These are phyloP conservation scores for Flammula alnicola DNA, from an alignment of 1,284 basidiomycete species.

Conservation along the genomic window DNA sequence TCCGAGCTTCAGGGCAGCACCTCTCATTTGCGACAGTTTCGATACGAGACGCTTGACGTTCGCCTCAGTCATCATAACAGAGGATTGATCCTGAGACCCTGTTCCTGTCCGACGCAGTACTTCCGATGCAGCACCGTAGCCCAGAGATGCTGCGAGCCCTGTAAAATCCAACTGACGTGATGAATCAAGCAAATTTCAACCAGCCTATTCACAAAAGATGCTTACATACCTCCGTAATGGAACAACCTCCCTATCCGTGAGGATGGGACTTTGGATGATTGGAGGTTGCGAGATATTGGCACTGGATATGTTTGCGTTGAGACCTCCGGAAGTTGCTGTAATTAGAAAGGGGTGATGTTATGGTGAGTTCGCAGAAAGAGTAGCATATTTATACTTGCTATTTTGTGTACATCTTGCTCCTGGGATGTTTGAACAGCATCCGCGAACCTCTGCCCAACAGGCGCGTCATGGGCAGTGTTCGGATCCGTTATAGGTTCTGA, in stretches of 20 bases:
- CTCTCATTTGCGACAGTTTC: constrained; percentile 93
- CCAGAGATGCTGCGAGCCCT: constrained; percentile 76
- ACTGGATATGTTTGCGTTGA: constrained; percentile 7
- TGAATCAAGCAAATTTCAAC: neutral
- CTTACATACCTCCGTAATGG: constrained; percentile 83
- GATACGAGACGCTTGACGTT: constrained; percentile 91
- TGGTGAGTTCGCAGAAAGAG: too few species aligned
- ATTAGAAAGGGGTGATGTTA: neutral
- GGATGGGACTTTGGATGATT: constrained; percentile 85
- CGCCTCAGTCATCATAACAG: constrained; percentile 84
- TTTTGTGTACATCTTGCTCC: neutral
- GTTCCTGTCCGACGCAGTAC: constrained; percentile 49
- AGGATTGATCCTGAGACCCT: constrained; percentile 38
- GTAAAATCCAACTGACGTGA: neutral
- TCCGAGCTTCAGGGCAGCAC: constrained; percentile 95
- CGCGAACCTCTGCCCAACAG: neutral
- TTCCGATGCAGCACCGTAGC: constrained; percentile 73
- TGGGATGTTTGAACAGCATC: too few species aligned
- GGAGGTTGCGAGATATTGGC: constrained; percentile 51
- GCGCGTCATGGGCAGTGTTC: too few species aligned
- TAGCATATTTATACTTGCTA: too few species aligned
- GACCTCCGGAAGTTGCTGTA: neutral
- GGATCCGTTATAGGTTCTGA: too few species aligned
- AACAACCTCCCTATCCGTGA: constrained; percentile 87
- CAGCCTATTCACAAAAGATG: too few species aligned